Base-by-base conservation (phyloP, 306 rosid species). In the Sesbania bispinosa region DNA sequence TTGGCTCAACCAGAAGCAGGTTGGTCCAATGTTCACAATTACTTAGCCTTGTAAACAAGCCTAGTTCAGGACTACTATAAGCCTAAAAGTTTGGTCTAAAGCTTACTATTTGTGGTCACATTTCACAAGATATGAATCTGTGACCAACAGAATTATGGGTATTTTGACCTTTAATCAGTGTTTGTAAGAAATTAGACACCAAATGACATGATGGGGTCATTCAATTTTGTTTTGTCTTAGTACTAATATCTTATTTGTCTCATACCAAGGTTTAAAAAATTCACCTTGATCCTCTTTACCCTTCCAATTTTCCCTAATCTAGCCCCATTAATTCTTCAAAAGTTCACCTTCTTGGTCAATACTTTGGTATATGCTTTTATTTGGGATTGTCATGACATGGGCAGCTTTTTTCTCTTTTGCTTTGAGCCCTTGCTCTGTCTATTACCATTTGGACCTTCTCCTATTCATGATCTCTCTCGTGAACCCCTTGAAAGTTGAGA, bases 371-470 rank as follows among this genome's bases (percentile, higher is more conserved):
- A 21, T 69, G 72, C 85, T 79, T 84, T 80, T 72, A 20, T 82
- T 73, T 3, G 57, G 69, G 53, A 32, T 35, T 79, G 73, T 50
- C 59, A 69, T 76, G 74, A 48, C 72, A 71, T 43, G 35, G 72
- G 65, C 45, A 76, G 76, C 89, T 77, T 82, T 77, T 82, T 69
- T 62, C 57, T 69, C 78, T 69, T 62, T 80, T 69, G 74, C 70
- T 69, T 80, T 80, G 58, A 45, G 69, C 69, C 46, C 4, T 23
- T n/a, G 13, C 45, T 61, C 16, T 32, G 62, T 23, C 45, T 16
- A 39, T 60, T 79, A 73, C 76, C 75, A 7, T 66, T 80, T 45
- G 53, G 77, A 50, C 67, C 76, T 67, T 43, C 50, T 67, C 33
- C 50, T 38, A 48, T 51, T 73, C 76, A 67, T 52, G 43, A 46